Conservation (phyloP, 805 yeast genomes). For the Pichia phayaonensis region DNA sequence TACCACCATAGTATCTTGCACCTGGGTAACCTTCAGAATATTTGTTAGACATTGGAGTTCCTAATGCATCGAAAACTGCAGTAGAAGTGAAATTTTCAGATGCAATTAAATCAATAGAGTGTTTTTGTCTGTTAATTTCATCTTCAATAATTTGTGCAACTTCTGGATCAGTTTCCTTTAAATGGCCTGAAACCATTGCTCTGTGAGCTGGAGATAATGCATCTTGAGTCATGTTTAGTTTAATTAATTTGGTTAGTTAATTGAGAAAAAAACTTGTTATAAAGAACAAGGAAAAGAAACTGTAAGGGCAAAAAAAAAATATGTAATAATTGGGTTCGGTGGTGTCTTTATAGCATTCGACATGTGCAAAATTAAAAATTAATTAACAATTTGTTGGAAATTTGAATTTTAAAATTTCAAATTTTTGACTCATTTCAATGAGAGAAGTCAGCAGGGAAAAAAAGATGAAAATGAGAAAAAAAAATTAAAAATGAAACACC, state of each 20-base stretch:
- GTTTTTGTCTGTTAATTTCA: constrained; percentile 87
- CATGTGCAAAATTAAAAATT: neutral
- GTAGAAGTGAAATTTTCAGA: constrained; percentile 96
- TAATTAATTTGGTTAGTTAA: no score
- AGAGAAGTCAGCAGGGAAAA: neutral
- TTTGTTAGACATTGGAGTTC: constrained; percentile 97
- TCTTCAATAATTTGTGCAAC: constrained; percentile 63
- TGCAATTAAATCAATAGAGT: constrained; percentile 89
- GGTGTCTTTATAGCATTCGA: neutral
- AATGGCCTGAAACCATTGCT: constrained; percentile 55
- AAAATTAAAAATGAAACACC: no score
- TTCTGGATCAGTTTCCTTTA: constrained; percentile 68
- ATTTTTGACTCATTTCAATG: neutral
- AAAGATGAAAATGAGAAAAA: no score
- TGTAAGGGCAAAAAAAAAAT: no score
- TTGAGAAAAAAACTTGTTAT: neutral
- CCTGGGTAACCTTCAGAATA: constrained; percentile 99
- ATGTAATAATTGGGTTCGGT: neutral
- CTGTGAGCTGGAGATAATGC: constrained; percentile 63
- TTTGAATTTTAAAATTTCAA: no score
- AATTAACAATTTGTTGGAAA: no score
- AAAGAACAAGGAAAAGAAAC: neutral
- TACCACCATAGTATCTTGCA: constrained; percentile 98
- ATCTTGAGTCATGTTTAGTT: constrained; percentile 31
- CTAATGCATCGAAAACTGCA: constrained; percentile 92